phyloP scores from a whole-genome alignment of 106 monocot species.

The Allium cepa region DNA sequence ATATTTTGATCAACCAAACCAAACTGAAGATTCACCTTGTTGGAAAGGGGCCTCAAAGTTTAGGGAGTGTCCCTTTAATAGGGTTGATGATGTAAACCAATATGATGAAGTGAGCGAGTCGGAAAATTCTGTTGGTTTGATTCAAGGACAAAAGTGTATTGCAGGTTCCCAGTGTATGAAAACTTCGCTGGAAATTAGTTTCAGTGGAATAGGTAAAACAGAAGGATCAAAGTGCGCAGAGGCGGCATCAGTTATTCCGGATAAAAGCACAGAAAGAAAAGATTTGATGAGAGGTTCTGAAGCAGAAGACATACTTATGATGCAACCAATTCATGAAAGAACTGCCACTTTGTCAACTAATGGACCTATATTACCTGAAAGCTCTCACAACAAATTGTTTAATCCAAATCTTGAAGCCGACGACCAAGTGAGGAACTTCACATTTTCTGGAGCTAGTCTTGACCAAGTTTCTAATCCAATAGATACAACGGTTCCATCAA shows the following conservation, averaged over 20 bases:
- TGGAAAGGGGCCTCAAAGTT: constrained; percentile 55
- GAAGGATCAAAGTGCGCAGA: background rate
- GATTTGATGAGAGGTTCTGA: constrained; percentile 3
- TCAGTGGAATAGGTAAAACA: constrained; percentile 4
- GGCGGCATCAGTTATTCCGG: background rate
- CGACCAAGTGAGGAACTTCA: background rate
- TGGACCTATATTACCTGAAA: background rate
- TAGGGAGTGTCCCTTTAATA: constrained; percentile 21
- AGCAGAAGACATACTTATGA: constrained; percentile 2
- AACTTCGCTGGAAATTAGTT: background rate
- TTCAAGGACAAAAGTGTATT: constrained; percentile 13
- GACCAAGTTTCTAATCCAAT: constrained; percentile 1
- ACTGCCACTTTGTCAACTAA: background rate
- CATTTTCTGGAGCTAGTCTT: constrained; percentile 1
- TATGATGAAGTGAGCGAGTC: background rate
- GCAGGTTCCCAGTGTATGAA: background rate
- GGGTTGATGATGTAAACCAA: constrained; percentile 8
- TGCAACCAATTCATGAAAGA: constrained; percentile 8
- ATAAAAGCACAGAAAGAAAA: constrained; percentile 3
- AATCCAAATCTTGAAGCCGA: constrained; percentile 4
- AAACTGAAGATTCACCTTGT: constrained; percentile 63
- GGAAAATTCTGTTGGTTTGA: constrained; percentile 11
- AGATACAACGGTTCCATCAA: background rate
- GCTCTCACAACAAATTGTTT: background rate
- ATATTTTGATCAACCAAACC: constrained; percentile 32